Evolutionary conservation across 2,329 filamentous ascomycete genomes (phyloP).

Genomic region (Trichoderma hamatum): DNA sequence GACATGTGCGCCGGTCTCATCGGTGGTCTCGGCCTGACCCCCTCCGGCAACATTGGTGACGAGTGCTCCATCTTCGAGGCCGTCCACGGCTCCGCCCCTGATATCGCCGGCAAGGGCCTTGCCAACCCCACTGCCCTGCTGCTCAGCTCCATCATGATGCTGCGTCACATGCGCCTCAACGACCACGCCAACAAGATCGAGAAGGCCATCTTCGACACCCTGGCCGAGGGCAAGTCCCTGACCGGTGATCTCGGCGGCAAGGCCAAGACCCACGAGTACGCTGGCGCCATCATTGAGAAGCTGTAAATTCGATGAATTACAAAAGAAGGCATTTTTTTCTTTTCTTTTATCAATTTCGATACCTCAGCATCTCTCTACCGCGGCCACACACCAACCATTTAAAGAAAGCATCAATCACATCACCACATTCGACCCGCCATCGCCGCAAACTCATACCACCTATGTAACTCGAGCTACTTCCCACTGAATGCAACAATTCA

Average conservation of each 20-base stretch:
- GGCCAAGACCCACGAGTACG: slow-evolving; percentile 94
- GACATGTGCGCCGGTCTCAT: slow-evolving; percentile 99
- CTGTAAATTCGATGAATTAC: slow-evolving; percentile 48
- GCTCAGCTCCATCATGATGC: slow-evolving; percentile 98
- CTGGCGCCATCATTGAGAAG: slow-evolving; percentile 81
- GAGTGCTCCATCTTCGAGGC: slow-evolving; percentile 99
- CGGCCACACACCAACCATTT: neutral
- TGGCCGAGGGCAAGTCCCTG: slow-evolving; percentile 93
- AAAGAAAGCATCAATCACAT: neutral
- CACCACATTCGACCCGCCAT: neutral
- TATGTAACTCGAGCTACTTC: neutral
- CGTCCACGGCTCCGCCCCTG: slow-evolving; percentile 94
- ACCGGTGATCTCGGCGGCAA: slow-evolving; percentile 96
- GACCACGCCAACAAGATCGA: slow-evolving; percentile 87
- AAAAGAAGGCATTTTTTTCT: neutral
- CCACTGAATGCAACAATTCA: neutral
- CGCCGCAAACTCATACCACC: neutral
- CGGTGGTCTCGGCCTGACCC: slow-evolving; percentile 93
- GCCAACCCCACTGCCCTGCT: slow-evolving; percentile 97
- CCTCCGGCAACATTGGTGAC: slow-evolving; percentile 97
- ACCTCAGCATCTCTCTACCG: slow-evolving; percentile 7
- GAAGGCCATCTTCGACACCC: slow-evolving; percentile 90
- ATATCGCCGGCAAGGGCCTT: slow-evolving; percentile 93
- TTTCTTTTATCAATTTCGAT: neutral
- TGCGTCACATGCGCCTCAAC: slow-evolving; percentile 94